phyloP scores from a whole-genome alignment of 352 stramenopile genomes.

The Globisporangium cystogenes region DNA sequence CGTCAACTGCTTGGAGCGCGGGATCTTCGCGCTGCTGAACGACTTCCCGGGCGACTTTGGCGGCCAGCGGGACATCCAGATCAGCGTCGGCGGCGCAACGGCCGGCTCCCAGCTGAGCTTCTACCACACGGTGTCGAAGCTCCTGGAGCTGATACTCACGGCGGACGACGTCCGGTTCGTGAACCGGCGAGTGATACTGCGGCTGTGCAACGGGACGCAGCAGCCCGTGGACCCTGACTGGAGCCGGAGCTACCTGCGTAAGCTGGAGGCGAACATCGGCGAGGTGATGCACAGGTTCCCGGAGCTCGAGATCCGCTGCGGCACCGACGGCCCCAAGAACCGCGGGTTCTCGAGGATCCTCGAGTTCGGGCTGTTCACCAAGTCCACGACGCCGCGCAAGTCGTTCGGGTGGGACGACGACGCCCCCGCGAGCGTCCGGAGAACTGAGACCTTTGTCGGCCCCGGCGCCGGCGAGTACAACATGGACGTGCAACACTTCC shows the following conservation, averaged over 20 bases:
- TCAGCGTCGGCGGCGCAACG: constrained; percentile 12
- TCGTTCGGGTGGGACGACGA: constrained; percentile 41
- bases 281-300: constrained; percentile 19
- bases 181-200: constrained; percentile 26
- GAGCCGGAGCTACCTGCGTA: constrained; percentile 29
- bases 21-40: constrained; percentile 32
- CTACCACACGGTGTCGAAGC: constrained; percentile 22
- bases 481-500: background rate
- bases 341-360: constrained; percentile 22
- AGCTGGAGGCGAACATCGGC: constrained; percentile 16
- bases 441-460: constrained; percentile 16
- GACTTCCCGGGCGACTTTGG: constrained; percentile 14
- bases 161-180: constrained; percentile 18
- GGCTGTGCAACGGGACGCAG: constrained; percentile 20
- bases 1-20: constrained; percentile 27
- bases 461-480: constrained; percentile 1
- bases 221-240: constrained; percentile 22
- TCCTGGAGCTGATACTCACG: constrained; percentile 19
- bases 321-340: constrained; percentile 6
- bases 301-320: constrained; percentile 19
- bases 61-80: constrained; percentile 24
- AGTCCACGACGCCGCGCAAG: constrained; percentile 17
- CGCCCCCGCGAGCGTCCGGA: background rate
- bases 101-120: constrained; percentile 19
- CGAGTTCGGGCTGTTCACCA: constrained; percentile 36